Conservation (phyloP, 1,139 yeast species). For the Hyphopichia fennica region DNA sequence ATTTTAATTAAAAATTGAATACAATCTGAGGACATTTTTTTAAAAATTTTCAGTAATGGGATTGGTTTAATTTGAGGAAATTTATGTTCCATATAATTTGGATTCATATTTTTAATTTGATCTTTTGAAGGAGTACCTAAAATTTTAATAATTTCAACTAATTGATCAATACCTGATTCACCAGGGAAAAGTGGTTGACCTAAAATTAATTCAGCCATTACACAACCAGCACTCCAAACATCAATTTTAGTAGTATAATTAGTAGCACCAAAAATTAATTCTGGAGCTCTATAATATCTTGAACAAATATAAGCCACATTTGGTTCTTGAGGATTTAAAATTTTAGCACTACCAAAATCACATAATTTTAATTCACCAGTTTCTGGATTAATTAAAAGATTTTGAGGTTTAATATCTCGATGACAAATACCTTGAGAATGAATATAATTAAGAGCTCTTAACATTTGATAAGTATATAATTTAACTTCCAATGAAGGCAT, state of each 20-base stretch:
- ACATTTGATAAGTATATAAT: slow-evolving; percentile 85
- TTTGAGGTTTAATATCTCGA: slow-evolving; percentile 96
- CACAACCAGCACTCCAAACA: slow-evolving; percentile 98
- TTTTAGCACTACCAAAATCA: slow-evolving; percentile 98
- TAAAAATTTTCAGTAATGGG: slow-evolving; percentile 81
- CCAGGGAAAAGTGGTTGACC: slow-evolving; percentile 99
- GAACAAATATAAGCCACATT: slow-evolving; percentile 96
- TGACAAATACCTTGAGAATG: slow-evolving; percentile 93
- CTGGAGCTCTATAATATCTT: slow-evolving; percentile 94
- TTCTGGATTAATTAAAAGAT: slow-evolving; percentile 82
- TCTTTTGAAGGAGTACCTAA: slow-evolving; percentile 94
- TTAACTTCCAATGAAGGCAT: slow-evolving; percentile 93
- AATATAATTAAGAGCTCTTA: slow-evolving; percentile 87
- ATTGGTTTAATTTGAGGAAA: slow-evolving; percentile 96
- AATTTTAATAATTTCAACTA: slow-evolving; percentile 93
- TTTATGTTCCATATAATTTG: slow-evolving; percentile 95
- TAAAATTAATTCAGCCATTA: slow-evolving; percentile 90
- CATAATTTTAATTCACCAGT: slow-evolving; percentile 85
- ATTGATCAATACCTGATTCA: slow-evolving; percentile 94
- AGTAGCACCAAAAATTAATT: slow-evolving; percentile 85
- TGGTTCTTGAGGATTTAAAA: slow-evolving; percentile 84
- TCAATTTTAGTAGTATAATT: slow-evolving; percentile 96
- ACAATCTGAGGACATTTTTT: slow-evolving; percentile 61
- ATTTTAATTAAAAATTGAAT: slow-evolving; percentile 59
- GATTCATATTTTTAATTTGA: slow-evolving; percentile 93